Evolutionary conservation across 2,329 filamentous ascomycete species (phyloP).

Genomic region (Calonectria pseudoturangicola): DNA sequence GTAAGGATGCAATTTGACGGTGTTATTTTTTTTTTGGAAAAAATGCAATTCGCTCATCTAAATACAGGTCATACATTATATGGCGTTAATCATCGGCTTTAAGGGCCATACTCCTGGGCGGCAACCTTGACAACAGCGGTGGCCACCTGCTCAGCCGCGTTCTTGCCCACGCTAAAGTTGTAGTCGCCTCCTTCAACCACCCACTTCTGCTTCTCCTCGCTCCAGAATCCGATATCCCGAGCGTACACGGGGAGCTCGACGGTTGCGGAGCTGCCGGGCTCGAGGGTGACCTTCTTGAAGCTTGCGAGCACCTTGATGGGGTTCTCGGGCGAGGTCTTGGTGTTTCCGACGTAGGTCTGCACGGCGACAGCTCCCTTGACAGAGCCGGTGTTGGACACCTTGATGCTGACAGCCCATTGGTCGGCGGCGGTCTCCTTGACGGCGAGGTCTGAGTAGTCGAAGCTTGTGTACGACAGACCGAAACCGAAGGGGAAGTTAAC

Average conservation of each 20-base stretch:
- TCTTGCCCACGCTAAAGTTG: constrained; percentile 26
- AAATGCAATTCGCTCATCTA: constrained; percentile 22
- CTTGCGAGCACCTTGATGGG: constrained; percentile 52
- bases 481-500: constrained; percentile 44
- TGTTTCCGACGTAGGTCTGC: constrained; percentile 68
- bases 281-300: constrained; percentile 52
- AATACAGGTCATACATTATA: constrained; percentile 13
- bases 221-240: constrained; percentile 2
- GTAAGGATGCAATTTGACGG: no score
- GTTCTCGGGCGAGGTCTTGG: constrained; percentile 30
- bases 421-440: constrained; percentile 19
- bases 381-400: constrained; percentile 74
- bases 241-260: constrained; percentile 5
- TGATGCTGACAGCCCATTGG: constrained; percentile 62
- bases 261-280: not conserved
- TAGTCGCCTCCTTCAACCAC: constrained; percentile 17
- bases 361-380: constrained; percentile 70
- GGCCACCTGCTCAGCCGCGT: constrained; percentile 1
- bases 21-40: not conserved
- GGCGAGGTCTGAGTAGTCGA: constrained; percentile 55
- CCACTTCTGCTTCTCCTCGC: constrained; percentile 22
- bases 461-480: constrained; percentile 42
- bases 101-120: constrained; percentile 19
- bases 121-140: constrained; percentile 13
- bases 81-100: not conserved